Evolutionary conservation across 2,329 filamentous ascomycete genomes (phyloP), one percentile per base, ranked within the genome.

Genomic region (Talaromyces sp.): DNA sequence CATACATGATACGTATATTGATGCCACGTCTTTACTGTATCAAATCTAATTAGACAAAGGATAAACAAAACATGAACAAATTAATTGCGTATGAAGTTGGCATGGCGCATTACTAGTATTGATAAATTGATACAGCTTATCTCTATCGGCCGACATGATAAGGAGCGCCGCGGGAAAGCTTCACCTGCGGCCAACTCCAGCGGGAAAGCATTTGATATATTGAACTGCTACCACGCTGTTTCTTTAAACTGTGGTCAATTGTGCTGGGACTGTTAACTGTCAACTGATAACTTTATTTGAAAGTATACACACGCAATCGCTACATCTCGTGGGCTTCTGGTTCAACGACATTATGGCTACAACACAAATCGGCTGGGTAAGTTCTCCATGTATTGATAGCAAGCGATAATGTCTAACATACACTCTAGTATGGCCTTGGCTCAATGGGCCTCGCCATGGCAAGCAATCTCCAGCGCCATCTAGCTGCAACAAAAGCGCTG

Each of bases 391-490:
- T 18, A 51, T 4, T 28, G 23, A 6, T 14, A 7, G 7, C 2
- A 30, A 57, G 8, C 4, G 18, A 40, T 6, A 31, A 16, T n/a
- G n/a, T 10, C n/a, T 5, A 33, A 7, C 10, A 14, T 27, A 14
- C 5, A 10, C 60, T 40, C 8, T 42, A 76, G 73, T 76, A 75
- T 67, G 77, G 77, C 63, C 75, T 79, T 57, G 77, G 77, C 44
- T 79, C 77, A 36, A 79, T 79, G 77, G 77, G 77, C 63, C 73
- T 76, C 16, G 75, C 73, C 65, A 79, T 79, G 77, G 76, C 77
- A 60, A 70, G 68, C 53, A 79, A 79, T 60, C 71, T 79, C 7
- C 76, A 79, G 68, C 72, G 70, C 23, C 76, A 78, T 60, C 68
- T 79, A 1, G 69, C 68, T 10, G 57, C 70, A 36, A 72, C 72